Conservation (phyloP, 2,329 filamentous ascomycete genomes). For the Cordyceps tenuipes region DNA sequence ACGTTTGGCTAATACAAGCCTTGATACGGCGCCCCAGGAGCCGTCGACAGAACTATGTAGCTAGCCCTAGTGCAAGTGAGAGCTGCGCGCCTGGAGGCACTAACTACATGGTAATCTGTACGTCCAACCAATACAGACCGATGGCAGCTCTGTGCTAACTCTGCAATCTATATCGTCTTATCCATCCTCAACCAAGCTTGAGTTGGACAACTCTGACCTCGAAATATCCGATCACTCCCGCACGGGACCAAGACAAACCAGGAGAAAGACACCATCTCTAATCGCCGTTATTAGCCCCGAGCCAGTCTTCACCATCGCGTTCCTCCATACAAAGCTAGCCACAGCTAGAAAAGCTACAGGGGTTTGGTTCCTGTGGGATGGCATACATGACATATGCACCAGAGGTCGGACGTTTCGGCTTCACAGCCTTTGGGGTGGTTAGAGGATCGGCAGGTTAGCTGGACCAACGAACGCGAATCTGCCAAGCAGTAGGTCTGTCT, state of each 20-base stretch:
- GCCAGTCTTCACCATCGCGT: neutral
- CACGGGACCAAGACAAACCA: too few relatives aligned
- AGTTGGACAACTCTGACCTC: too few relatives aligned
- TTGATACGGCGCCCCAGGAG: neutral
- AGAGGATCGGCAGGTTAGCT: neutral
- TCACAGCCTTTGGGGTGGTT: neutral
- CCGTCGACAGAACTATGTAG: neutral
- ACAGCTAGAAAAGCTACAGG: neutral
- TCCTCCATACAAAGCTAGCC: too few relatives aligned
- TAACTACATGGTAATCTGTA: too few relatives aligned
- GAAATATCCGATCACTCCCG: too few relatives aligned
- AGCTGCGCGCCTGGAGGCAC: too few relatives aligned
- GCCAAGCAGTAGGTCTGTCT: neutral
- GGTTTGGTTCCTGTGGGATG: neutral
- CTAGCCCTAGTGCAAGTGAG: neutral
- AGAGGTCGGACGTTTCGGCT: slow-evolving; percentile 3
- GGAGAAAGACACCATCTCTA: neutral
- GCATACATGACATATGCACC: slow-evolving; percentile 1
- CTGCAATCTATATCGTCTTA: too few relatives aligned
- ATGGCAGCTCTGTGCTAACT: too few relatives aligned
- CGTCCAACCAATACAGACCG: too few relatives aligned
- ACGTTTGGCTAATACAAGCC: neutral
- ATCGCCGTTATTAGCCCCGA: neutral
- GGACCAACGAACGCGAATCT: neutral
- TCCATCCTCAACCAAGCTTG: too few relatives aligned